Conservation (phyloP, 2,329 filamentous ascomycete species). For the Hypoxylon sp. region DNA sequence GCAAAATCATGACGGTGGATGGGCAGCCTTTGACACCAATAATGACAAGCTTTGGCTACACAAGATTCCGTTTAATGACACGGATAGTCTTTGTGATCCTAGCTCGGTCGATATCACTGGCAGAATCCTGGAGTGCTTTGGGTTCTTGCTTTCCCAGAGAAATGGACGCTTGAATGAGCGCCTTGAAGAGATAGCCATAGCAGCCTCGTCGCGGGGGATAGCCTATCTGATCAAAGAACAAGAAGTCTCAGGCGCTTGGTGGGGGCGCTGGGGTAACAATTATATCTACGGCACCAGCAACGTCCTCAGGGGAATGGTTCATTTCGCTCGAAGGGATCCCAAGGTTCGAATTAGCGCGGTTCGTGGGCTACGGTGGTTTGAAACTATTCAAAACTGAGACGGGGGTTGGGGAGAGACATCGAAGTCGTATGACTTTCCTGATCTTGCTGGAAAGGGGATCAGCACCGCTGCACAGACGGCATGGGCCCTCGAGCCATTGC, state of each 20-base stretch:
- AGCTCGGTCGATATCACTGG: slow-evolving; percentile 52
- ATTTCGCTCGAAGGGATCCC: neutral
- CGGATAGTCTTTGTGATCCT: slow-evolving; percentile 52
- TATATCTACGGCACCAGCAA: slow-evolving; percentile 7
- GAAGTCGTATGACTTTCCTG: neutral
- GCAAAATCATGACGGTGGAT: slow-evolving; percentile 53
- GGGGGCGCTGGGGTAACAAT: slow-evolving; percentile 1
- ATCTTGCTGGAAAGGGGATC: neutral
- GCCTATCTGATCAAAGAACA: neutral
- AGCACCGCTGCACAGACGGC: neutral
- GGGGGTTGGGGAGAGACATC: neutral
- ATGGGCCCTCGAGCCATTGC: neutral
- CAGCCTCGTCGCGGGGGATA: neutral
- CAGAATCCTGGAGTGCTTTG: slow-evolving; percentile 26
- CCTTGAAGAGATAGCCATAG: neutral
- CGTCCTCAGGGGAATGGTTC: neutral
- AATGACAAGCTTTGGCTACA: slow-evolving; percentile 52
- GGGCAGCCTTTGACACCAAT: slow-evolving; percentile 51
- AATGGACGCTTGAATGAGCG: neutral
- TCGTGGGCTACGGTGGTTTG: neutral
- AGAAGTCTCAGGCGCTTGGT: neutral
- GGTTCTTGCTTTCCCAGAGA: neutral
- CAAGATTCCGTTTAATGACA: slow-evolving; percentile 54
- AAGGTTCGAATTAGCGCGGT: neutral
- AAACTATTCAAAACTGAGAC: neutral